Evolutionary conservation across 225 moss, liverwort and hornwort species (phyloP).

Genomic region (Sphagnum tenellum): DNA sequence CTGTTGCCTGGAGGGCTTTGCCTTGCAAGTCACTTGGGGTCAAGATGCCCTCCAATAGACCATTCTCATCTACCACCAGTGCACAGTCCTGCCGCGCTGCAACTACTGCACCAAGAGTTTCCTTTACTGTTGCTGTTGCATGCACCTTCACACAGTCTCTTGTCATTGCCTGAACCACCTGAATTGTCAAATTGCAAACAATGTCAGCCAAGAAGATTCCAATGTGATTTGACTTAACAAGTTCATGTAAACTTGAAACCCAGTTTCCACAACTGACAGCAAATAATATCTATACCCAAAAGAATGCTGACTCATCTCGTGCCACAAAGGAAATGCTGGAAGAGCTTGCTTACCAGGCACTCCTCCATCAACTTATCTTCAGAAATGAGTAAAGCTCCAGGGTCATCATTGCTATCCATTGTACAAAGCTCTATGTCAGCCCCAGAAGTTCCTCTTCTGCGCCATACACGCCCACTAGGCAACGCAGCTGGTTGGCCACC

Average conservation of each 20-base stretch:
- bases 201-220: too few species aligned
- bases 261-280: too few species aligned
- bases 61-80: constrained; percentile 46
- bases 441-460: constrained; percentile 35
- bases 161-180: constrained; percentile 31
- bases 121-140: constrained; percentile 45
- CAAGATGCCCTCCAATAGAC: constrained; percentile 44
- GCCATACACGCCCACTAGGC: constrained; percentile 50
- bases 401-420: constrained; percentile 23
- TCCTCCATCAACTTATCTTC: constrained; percentile 36
- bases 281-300: too few species aligned
- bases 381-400: constrained; percentile 13
- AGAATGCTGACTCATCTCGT: too few species aligned
- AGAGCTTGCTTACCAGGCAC: constrained; percentile 20
- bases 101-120: constrained; percentile 35
- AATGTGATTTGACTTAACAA: too few species aligned
- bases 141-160: constrained; percentile 38
- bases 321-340: not conserved
- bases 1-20: constrained; percentile 28
- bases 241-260: too few species aligned
- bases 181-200: not conserved
- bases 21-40: constrained; percentile 23
- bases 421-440: constrained; percentile 62
- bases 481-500: not conserved
- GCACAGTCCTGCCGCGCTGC: constrained; percentile 30